These are phyloP conservation scores for Penicillium rolfsii DNA, from an alignment of 2,329 filamentous ascomycete species.

Conservation along the genomic window DNA sequence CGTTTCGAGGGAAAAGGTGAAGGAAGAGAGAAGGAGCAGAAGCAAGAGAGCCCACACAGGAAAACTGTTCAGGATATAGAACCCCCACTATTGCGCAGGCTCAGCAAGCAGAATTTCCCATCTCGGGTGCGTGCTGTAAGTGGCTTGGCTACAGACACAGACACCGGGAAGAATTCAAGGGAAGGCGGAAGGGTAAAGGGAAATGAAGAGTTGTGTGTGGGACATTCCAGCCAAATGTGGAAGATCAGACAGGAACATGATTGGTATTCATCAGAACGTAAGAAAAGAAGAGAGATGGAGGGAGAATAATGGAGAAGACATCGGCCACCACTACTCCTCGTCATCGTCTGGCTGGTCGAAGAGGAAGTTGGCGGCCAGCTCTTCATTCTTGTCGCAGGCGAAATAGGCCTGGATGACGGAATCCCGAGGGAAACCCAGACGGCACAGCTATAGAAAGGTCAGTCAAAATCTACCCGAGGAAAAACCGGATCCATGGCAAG, in stretches of 20 bases:
- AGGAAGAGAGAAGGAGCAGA: constrained; percentile 7
- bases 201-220: background rate
- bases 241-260: constrained; percentile 29
- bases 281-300: constrained; percentile 19
- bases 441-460: constrained; percentile 69
- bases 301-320: constrained; percentile 10
- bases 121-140: background rate
- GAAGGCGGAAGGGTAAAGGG: constrained; percentile 3
- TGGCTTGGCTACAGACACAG: background rate
- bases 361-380: constrained; percentile 95
- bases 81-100: background rate
- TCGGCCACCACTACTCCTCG: constrained; percentile 37
- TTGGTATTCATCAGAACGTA: constrained; percentile 36
- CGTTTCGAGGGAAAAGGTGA: constrained; percentile 17
- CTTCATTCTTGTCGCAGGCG: constrained; percentile 99
- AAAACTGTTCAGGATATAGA: background rate
- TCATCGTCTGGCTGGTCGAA: constrained; percentile 96
- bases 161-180: background rate
- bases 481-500: background rate
- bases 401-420: constrained; percentile 98
- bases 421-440: constrained; percentile 89
- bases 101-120: background rate
- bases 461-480: constrained; percentile 11
- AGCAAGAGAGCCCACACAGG: background rate
- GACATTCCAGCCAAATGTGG: constrained; percentile 18